These are phyloP conservation scores for Colletotrichum sp. DNA, from an alignment of 2,329 filamentous ascomycete species.

Conservation along the genomic window DNA sequence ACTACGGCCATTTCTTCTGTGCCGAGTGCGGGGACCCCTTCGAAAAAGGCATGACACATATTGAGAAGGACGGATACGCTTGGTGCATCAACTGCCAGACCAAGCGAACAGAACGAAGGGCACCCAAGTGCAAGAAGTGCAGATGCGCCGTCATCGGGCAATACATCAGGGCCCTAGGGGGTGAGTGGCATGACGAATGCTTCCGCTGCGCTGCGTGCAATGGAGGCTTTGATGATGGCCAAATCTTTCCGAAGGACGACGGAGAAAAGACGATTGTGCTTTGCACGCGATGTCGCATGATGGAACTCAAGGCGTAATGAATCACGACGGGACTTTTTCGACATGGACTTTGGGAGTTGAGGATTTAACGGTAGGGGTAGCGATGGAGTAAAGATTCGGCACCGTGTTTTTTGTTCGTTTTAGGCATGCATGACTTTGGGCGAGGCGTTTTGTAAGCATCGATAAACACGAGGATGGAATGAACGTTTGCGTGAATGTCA, in stretches of 20 bases:
- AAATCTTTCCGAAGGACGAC: conserved; percentile 64
- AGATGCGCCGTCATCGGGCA: conserved; percentile 84
- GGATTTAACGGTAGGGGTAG: not conserved
- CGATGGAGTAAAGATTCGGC: not conserved
- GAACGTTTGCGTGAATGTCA: conserved; percentile 8
- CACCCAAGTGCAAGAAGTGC: conserved; percentile 88
- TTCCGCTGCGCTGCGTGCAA: conserved; percentile 78
- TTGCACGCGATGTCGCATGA: conserved; percentile 66
- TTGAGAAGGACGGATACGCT: conserved; percentile 96
- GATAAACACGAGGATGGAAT: not conserved
- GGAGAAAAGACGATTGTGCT: conserved; percentile 47
- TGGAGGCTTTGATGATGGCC: conserved; percentile 67
- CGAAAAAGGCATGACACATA: conserved; percentile 70
- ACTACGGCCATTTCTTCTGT: conserved; percentile 98
- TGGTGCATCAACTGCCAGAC: conserved; percentile 97
- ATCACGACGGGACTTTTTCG: not conserved
- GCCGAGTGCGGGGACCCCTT: conserved; percentile 98
- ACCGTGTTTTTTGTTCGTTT: not conserved
- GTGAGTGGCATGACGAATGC: conserved; percentile 92
- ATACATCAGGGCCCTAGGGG: conserved; percentile 86
- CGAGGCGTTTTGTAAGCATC: not conserved
- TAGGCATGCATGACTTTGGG: not conserved
- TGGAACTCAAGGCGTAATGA: conserved; percentile 60
- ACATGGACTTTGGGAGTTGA: not conserved
- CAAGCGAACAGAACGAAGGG: conserved; percentile 85